Conservation (phyloP, 306 rosid species). For the Dalbergia oliveri region DNA sequence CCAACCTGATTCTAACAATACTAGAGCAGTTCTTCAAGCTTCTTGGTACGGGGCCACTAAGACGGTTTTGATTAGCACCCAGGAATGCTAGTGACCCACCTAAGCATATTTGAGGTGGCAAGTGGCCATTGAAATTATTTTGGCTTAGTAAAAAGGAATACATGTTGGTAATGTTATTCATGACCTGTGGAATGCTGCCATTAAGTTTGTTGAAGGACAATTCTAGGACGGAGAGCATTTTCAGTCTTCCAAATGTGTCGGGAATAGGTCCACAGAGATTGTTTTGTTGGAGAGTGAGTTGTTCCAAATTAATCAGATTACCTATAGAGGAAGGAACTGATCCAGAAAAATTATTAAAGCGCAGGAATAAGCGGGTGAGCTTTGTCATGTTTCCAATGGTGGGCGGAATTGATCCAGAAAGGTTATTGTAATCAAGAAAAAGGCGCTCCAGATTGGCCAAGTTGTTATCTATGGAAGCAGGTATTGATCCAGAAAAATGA, state of each 20-base stretch:
- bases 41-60: conserved; percentile 34
- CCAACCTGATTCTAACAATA: conserved; percentile 22
- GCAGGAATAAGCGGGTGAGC: not conserved
- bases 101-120: not conserved
- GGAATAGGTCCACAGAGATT: conserved; percentile 16
- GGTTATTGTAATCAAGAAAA: not conserved
- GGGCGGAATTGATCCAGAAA: conserved; percentile 8
- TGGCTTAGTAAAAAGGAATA: fast-evolving
- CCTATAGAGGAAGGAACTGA: conserved; percentile 10
- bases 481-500: not conserved
- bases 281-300: not conserved
- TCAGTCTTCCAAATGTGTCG: conserved; percentile 12
- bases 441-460: not conserved
- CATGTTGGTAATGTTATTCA: not conserved
- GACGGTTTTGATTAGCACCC: not conserved
- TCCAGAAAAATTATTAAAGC: not conserved
- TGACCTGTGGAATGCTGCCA: not conserved
- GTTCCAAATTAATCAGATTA: not conserved
- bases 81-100: not conserved
- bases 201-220: not conserved
- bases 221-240: not conserved
- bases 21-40: conserved; percentile 41
- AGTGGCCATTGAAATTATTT: not conserved
- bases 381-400: conserved; percentile 9
- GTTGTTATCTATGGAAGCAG: not conserved